phyloP scores from a whole-genome alignment of 768 basidiomycete species.

The Tylopilus plumbeoviolaceoides region DNA sequence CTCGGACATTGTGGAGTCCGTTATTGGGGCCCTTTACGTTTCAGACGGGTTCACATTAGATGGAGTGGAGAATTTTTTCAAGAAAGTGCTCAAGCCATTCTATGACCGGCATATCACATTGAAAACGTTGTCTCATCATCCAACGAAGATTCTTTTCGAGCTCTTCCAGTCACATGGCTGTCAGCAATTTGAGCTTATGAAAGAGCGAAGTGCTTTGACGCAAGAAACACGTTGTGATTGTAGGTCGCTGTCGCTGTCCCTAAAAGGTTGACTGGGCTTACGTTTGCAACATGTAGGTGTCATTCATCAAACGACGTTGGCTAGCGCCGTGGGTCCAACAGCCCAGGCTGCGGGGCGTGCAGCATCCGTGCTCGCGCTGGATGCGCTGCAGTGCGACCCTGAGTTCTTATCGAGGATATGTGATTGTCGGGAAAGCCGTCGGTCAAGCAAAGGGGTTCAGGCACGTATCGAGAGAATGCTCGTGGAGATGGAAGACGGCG shows the following conservation, averaged over 20 bases:
- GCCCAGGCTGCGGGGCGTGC: constrained; percentile 52
- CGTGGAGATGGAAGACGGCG: constrained; percentile 21
- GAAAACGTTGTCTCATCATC: constrained; percentile 71
- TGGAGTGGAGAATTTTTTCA: constrained; percentile 63
- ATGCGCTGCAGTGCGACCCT: constrained; percentile 62
- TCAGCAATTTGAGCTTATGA: constrained; percentile 57
- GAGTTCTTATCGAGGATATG: constrained; percentile 61
- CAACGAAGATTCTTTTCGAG: constrained; percentile 71
- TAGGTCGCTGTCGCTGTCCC: constrained; percentile 30
- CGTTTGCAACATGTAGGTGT: constrained; percentile 44
- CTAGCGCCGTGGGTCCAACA: constrained; percentile 51
- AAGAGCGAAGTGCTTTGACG: constrained; percentile 38
- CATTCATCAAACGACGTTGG: constrained; percentile 62
- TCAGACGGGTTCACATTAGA: constrained; percentile 64
- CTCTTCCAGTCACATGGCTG: constrained; percentile 70
- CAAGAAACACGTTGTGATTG: constrained; percentile 48
- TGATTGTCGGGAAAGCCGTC: constrained; percentile 50
- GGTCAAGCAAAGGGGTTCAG: constrained; percentile 35
- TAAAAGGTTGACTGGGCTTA: constrained; percentile 14
- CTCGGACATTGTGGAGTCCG: constrained; percentile 77
- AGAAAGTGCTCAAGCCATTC: constrained; percentile 68
- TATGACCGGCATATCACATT: constrained; percentile 72
- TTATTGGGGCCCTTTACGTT: constrained; percentile 75
- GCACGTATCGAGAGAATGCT: constrained; percentile 34
- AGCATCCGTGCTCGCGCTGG: constrained; percentile 63